Base-by-base conservation (phyloP, 345 rosid species). In the Angophora floribunda region DNA sequence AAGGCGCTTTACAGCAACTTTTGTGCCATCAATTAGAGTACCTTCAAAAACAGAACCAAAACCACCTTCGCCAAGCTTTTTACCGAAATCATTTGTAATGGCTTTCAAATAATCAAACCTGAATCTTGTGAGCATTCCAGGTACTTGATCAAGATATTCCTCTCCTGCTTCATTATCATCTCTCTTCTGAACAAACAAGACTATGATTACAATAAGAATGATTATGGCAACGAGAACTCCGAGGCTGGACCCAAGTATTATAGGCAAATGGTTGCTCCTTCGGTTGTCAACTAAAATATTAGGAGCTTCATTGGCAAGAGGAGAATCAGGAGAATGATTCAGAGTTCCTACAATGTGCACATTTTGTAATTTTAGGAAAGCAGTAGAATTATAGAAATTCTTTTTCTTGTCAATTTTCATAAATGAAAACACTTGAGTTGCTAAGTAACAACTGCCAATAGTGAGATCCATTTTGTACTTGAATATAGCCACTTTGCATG, bases 31-130 rank as follows among this genome's bases (percentile, higher is more conserved):
- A 47, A 6, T 28, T 85, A 91, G 59, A 85, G 59, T 87, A 14
- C 92, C 92, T 84, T 87, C 57, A 30, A 87, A 90, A 3, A 92
- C 87, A 9, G 87, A 84, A 32, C 92, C 92, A 45, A 92, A 92
- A 7, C 92, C 93, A 26, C 93, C 88, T 65, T 89, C 28, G 13
- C 92, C 93, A 53, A 90, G 91, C 79, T 49, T 90, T 50, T 47
- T 47, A 16, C 9, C 12, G 50, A 92, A 92, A 7, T 91, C 52
- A 14, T 89, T 82, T 30, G 92, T 92, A 1, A 79, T 57, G 51
- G 24, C 52, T 53, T 87, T 88, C 30, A 90, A 0, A 36, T 86
- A 50, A 7, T 6, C 13, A 0, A 13, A 55, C 0, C 0, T 19
- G 30, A 67, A 57, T 87, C 85, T 67, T 16, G 82, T 47, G 4